phyloP scores from a whole-genome alignment of 164 flowering plant genomes.

The Liriodendron chinense region DNA sequence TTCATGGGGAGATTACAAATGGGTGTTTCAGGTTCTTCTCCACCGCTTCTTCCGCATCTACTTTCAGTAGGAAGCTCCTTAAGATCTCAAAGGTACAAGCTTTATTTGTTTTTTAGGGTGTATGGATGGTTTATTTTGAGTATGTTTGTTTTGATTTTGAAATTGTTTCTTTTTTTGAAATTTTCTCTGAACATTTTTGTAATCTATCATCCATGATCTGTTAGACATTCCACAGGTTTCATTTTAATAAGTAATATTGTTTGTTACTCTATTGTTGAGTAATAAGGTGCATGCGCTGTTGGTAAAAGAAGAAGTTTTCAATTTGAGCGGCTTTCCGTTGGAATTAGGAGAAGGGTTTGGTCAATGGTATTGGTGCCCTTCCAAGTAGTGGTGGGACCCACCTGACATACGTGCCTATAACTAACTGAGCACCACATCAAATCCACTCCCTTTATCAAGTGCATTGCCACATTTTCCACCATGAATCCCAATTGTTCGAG shows the following conservation, averaged over 20 bases:
- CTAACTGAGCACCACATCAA: too few relatives aligned
- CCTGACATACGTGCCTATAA: too few relatives aligned
- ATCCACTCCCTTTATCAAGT: too few relatives aligned
- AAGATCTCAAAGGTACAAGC: constrained; percentile 3
- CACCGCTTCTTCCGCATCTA: background rate
- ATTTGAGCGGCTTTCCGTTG: too few relatives aligned
- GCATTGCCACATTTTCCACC: too few relatives aligned
- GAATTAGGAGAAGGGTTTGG: too few relatives aligned
- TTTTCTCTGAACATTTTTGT: background rate
- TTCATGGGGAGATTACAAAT: constrained; percentile 1
- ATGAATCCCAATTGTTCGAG: too few relatives aligned
- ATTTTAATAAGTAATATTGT: background rate
- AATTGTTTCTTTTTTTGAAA: background rate
- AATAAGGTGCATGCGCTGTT: too few relatives aligned
- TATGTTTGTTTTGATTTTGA: background rate
- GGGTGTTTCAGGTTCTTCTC: constrained; percentile 6
- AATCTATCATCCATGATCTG: background rate
- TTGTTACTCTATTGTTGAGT: background rate
- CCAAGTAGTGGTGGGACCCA: too few relatives aligned
- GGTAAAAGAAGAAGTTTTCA: too few relatives aligned
- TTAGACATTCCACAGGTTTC: background rate
- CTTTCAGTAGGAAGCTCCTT: constrained; percentile 4
- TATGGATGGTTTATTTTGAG: background rate
- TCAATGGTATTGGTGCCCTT: too few relatives aligned
- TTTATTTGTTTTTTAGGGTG: background rate